Percentiles rank a stretch among this genome's conserved stretches.
Conservation (phyloP, 495 filamentous ascomycete genomes). For the Thermothielavioides terrestris region DNA sequence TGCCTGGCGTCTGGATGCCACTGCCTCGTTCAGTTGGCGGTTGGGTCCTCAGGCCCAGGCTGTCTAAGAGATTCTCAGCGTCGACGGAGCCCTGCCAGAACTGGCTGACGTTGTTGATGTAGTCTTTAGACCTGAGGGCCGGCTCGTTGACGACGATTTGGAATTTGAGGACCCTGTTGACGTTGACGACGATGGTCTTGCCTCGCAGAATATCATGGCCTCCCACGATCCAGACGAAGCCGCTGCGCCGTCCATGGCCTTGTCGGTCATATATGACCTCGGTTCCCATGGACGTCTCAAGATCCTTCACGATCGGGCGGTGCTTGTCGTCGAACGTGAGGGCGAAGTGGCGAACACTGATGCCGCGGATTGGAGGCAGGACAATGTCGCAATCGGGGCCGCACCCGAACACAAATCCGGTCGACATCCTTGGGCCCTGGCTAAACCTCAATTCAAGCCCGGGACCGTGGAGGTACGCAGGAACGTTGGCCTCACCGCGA, state of each 20-base stretch:
- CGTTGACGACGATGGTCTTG: not conserved
- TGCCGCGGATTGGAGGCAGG: not conserved
- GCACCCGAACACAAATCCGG: constrained; percentile 7
- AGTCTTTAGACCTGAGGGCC: not conserved
- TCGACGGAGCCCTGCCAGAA: not conserved
- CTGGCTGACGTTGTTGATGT: constrained; percentile 1
- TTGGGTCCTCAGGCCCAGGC: no score
- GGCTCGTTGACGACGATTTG: constrained; percentile 6
- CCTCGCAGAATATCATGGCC: not conserved
- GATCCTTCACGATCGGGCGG: constrained; percentile 6
- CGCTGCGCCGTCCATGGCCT: not conserved
- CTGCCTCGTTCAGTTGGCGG: not conserved
- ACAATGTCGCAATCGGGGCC: constrained; percentile 5
- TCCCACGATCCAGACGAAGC: constrained; percentile 10
- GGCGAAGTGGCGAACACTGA: constrained; percentile 1
- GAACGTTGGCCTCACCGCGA: not conserved
- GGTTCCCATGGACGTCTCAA: constrained; percentile 2
- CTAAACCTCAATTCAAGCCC: constrained; percentile 11
- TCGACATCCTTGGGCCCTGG: not conserved
- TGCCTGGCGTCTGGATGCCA: not conserved
- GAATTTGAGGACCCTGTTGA: not conserved
- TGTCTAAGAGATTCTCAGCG: no score
- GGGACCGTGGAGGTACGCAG: not conserved
- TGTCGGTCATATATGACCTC: constrained; percentile 6
- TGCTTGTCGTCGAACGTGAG: constrained; percentile 9